A percentile compares a stretch with the other conserved stretches of the same genome.
These are phyloP conservation scores for Aspergillus cristatus DNA, from an alignment of 495 filamentous ascomycete genomes.

Conservation along the genomic window DNA sequence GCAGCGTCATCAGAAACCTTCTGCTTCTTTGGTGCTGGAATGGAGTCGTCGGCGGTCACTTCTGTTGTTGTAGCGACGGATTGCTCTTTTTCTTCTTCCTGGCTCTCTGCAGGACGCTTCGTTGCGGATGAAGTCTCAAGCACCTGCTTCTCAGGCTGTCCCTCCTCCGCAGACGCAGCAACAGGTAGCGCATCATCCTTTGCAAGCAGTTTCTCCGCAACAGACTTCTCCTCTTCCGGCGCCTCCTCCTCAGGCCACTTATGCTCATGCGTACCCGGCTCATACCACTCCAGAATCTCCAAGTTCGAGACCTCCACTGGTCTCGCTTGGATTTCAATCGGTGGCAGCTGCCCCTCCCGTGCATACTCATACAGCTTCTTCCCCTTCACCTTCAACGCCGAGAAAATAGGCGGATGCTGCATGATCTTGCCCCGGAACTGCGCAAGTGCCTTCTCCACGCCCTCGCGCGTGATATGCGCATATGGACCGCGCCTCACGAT, in stretches of 20 bases:
- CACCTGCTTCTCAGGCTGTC: slow-evolving; percentile 12
- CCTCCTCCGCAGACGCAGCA: slow-evolving; percentile 11
- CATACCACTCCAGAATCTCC: slow-evolving; percentile 80
- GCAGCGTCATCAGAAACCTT: slow-evolving; percentile 23
- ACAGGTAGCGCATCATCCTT: slow-evolving; percentile 23
- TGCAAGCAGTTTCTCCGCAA: slow-evolving; percentile 59
- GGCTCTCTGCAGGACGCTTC: slow-evolving; percentile 24
- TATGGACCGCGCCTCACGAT: slow-evolving; percentile 63
- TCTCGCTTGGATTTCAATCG: slow-evolving; percentile 70
- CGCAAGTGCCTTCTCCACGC: slow-evolving; percentile 65
- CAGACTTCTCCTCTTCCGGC: slow-evolving; percentile 56
- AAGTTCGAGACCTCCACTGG: slow-evolving; percentile 67
- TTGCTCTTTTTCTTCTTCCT: slow-evolving; percentile 12
- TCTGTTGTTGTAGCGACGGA: slow-evolving; percentile 2
- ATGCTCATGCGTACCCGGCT: slow-evolving; percentile 65
- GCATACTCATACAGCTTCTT: slow-evolving; percentile 96
- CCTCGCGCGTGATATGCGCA: slow-evolving; percentile 65
- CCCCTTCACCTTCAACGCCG: slow-evolving; percentile 82
- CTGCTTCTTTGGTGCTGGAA: slow-evolving; percentile 22
- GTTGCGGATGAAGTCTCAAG: slow-evolving; percentile 7
- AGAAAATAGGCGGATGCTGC: slow-evolving; percentile 88
- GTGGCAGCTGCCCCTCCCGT: slow-evolving; percentile 72
- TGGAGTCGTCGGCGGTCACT: slow-evolving; percentile 4
- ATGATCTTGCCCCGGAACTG: slow-evolving; percentile 77
- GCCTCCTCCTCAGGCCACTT: slow-evolving; percentile 69